phyloP scores from a whole-genome alignment of 768 basidiomycete genomes.

The Termitomyces heimii region DNA sequence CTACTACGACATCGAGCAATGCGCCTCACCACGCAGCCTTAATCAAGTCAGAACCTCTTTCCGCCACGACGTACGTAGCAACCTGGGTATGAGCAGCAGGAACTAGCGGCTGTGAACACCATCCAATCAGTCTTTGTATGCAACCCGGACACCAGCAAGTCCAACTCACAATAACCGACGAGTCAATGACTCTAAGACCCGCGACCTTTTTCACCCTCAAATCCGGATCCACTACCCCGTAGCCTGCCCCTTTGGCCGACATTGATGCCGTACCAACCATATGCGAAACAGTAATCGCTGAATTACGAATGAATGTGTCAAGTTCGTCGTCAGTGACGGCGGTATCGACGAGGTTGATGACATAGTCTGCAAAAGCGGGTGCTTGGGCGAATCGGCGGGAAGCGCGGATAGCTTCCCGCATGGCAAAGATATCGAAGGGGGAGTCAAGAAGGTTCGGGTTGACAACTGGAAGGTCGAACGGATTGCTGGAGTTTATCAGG shows the following conservation, averaged over 20 bases:
- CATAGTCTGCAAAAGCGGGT: constrained; percentile 20
- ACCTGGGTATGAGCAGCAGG: constrained; percentile 22
- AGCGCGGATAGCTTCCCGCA: constrained; percentile 22
- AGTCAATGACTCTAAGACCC: constrained; percentile 34
- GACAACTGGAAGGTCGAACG: constrained; percentile 40
- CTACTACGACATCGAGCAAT: neutral
- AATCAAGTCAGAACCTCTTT: constrained; percentile 23
- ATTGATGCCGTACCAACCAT: constrained; percentile 27
- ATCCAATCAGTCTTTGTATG: neutral
- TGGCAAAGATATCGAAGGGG: constrained; percentile 19
- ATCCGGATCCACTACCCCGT: constrained; percentile 32
- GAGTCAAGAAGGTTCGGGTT: constrained; percentile 40
- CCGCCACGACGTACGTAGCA: constrained; percentile 21
- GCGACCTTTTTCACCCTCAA: constrained; percentile 29
- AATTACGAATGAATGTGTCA: constrained; percentile 19
- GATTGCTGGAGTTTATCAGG: constrained; percentile 30
- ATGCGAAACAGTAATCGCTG: constrained; percentile 25
- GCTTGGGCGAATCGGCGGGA: constrained; percentile 19
- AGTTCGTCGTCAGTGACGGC: constrained; percentile 24
- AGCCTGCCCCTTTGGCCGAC: constrained; percentile 20
- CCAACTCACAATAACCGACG: constrained; percentile 26
- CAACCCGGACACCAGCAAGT: neutral
- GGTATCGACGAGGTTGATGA: constrained; percentile 17
- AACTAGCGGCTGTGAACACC: constrained; percentile 15
- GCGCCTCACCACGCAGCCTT: constrained; percentile 14